Percentiles rank a stretch among this genome's conserved stretches.
Evolutionary conservation across 768 basidiomycete genomes (phyloP).

Genomic region (Suillus alpinus): DNA sequence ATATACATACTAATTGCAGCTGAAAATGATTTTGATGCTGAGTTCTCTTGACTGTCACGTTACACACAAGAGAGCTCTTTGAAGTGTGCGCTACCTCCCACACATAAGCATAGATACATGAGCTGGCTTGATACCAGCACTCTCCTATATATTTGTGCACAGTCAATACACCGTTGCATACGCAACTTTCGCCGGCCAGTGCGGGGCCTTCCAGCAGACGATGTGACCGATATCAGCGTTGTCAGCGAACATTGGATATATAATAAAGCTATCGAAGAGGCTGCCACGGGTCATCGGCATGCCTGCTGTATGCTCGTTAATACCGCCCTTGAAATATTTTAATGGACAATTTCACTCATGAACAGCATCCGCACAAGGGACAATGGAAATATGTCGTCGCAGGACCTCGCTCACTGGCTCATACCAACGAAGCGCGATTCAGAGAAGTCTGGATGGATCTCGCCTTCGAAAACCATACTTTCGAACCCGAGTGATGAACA

Average conservation of each 20-base stretch:
- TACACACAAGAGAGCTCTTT: not conserved
- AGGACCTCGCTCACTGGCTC: conserved; percentile 70
- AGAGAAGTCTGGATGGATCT: conserved; percentile 24
- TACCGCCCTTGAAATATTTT: not conserved
- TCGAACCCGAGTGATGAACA: conserved; percentile 21
- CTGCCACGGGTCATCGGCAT: conserved; percentile 20
- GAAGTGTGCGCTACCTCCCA: not conserved
- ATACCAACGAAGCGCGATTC: conserved; percentile 17
- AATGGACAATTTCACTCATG: conserved; percentile 2
- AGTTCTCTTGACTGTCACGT: not conserved
- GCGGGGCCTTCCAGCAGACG: conserved; percentile 67
- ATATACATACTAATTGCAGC: conserved; percentile 16
- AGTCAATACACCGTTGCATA: conserved; percentile 43
- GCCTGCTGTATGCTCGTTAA: conserved; percentile 19
- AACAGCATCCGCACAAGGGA: conserved; percentile 69
- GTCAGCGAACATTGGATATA: conserved; percentile 69
- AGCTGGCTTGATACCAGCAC: conserved; percentile 1
- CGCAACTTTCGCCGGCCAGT: conserved; percentile 54
- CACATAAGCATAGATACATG: not conserved
- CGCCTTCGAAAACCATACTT: conserved; percentile 28
- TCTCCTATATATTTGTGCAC: conserved; percentile 48
- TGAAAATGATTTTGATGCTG: not conserved
- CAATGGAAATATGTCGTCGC: conserved; percentile 71
- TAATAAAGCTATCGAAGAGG: conserved; percentile 35
- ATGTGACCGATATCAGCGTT: conserved; percentile 51